Percentiles rank a stretch among this genome's conserved stretches.
These are phyloP conservation scores for Tulasnella sp. DNA, from an alignment of 768 basidiomycete genomes.

Conservation along the genomic window DNA sequence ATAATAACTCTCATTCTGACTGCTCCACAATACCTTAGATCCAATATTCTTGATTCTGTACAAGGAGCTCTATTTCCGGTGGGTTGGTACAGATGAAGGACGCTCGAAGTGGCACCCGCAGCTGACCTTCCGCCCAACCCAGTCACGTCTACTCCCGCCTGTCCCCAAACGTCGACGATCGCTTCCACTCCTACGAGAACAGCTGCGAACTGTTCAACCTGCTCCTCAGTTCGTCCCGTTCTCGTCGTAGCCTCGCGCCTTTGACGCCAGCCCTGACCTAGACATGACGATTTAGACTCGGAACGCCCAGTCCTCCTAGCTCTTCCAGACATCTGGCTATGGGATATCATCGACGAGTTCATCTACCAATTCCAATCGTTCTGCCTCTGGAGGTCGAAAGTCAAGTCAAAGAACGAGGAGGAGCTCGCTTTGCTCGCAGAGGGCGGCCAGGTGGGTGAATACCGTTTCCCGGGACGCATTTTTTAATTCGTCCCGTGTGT, in stretches of 20 bases:
- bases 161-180: constrained; percentile 92
- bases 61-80: constrained; percentile 87
- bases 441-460: constrained; percentile 50
- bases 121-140: constrained; percentile 28
- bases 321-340: constrained; percentile 95
- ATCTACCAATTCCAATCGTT: constrained; percentile 99
- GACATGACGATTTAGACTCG: too few relatives aligned
- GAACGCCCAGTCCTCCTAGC: constrained; percentile 91
- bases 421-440: constrained; percentile 79
- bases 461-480: constrained; percentile 23
- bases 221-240: constrained; percentile 67
- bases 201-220: constrained; percentile 98
- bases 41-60: constrained; percentile 96
- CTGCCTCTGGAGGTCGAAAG: constrained; percentile 83
- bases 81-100: not conserved
- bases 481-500: not conserved
- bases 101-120: not conserved
- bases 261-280: too few relatives aligned
- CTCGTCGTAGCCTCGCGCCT: too few relatives aligned
- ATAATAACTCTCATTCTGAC: not conserved
- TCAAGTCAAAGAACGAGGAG: constrained; percentile 82
- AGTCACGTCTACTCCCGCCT: constrained; percentile 90
- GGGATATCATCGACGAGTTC: constrained; percentile 96
- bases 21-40: constrained; percentile 45
- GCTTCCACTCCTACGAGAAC: constrained; percentile 97